Percentiles rank a stretch among this genome's conserved stretches.
phyloP scores from a whole-genome alignment of 2,329 filamentous ascomycete species.

The Phialophora tarda region DNA sequence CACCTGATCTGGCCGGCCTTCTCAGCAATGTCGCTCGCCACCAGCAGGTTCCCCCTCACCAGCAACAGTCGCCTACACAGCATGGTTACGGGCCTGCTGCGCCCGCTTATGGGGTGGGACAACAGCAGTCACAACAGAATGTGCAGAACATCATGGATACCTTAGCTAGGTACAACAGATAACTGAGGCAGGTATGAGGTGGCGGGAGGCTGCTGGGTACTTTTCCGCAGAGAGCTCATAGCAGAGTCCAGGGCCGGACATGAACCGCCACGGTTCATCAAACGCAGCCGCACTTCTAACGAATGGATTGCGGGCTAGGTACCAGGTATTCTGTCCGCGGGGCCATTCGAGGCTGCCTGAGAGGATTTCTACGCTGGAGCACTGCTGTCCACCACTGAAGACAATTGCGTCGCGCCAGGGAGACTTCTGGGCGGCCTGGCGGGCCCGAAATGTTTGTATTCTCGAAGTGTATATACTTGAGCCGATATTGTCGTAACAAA shows the following conservation, averaged over 20 bases:
- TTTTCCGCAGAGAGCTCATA: background rate
- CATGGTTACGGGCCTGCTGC: conserved; percentile 32
- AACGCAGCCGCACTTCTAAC: background rate
- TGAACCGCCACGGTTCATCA: background rate
- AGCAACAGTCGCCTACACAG: conserved; percentile 28
- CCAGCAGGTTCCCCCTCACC: conserved; percentile 37
- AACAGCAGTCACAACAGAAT: conserved; percentile 48
- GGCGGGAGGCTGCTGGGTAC: background rate
- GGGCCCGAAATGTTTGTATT: background rate
- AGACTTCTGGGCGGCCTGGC: background rate
- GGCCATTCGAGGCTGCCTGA: background rate
- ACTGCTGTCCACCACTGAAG: background rate
- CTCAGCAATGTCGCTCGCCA: conserved; percentile 48
- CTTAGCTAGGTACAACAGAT: conserved; percentile 55
- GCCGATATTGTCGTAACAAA: background rate
- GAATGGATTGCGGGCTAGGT: background rate
- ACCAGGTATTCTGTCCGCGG: background rate
- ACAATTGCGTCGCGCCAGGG: background rate
- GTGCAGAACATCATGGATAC: conserved; percentile 58
- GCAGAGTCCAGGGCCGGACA: background rate
- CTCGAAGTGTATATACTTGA: background rate
- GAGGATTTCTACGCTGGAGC: background rate
- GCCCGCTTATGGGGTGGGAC: conserved; percentile 36
- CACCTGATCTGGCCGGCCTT: conserved; percentile 50
- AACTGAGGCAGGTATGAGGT: background rate